These are phyloP conservation scores for Pestalotiopsis sp. DNA, from an alignment of 2,329 filamentous ascomycete genomes.

Conservation along the genomic window DNA sequence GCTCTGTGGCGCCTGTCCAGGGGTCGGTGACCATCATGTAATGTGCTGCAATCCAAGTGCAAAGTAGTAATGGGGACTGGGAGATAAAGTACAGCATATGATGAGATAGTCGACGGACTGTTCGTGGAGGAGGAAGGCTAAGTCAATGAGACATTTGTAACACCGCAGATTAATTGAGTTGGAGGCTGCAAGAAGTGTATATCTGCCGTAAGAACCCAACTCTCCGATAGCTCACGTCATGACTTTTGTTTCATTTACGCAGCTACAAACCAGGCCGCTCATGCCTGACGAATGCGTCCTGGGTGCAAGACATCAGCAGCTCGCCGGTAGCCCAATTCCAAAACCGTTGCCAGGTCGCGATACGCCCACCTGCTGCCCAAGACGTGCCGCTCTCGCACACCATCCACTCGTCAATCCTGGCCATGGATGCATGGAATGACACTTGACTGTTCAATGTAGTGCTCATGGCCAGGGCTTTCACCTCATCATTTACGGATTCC, in stretches of 20 bases:
- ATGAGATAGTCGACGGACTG: no score
- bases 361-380: not conserved
- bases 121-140: no score
- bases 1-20: not conserved
- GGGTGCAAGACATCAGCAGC: not conserved
- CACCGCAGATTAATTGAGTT: no score
- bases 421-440: not conserved
- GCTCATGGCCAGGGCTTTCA: not conserved
- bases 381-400: constrained; percentile 2
- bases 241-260: no score
- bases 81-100: no score
- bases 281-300: not conserved
- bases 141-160: no score
- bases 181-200: no score
- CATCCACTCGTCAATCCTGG: constrained; percentile 4
- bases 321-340: not conserved
- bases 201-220: no score
- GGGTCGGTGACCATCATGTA: constrained; percentile 1
- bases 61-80: no score
- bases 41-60: not conserved
- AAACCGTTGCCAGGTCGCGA: not conserved
- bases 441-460: constrained; percentile 2
- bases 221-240: no score
- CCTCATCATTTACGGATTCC: not conserved
- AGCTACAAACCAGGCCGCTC: not conserved